Evolutionary conservation across 2,329 filamentous ascomycete genomes (phyloP), one percentile per base, ranked within the genome.

Genomic region (Coniochaeta sp.): DNA sequence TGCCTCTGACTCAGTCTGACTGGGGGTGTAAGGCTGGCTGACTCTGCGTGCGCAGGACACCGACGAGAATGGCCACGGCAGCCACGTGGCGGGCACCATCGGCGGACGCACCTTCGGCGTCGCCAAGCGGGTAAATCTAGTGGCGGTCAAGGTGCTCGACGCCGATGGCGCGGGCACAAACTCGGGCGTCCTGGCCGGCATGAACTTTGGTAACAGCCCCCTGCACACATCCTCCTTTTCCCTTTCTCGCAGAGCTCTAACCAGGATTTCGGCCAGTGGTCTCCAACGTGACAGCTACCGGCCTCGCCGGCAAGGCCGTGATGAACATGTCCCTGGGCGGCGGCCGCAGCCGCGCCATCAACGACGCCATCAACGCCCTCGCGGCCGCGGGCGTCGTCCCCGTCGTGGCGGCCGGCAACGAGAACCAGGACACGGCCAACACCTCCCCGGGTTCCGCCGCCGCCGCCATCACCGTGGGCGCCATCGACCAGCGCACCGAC

Each of bases 281-380:
- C 52, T 63, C 77, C n/a, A 77, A 84, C 63, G 82, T 74, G 44
- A 64, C 68, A 47, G 59, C 69, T 38, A 73, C 72, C 62, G 74
- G 74, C 24, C 70, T 78, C 36, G 61, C 63, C n/a, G 81, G 81
- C 67, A 83, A 81, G 67, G 77, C 81, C 60, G 79, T 87, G 65
- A 80, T 87, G 77, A 87, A 86, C 77, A 84, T 87, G 82, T 86
- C 84, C 4, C 77, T 87, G 22, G 82, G 82, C 61, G 82, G 82
- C 30, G 70, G 72, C 60, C 68, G 65, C 47, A 84, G 81, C 8
- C 61, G 66, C 1, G 79, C 81, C 26, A 70, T 85, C 70, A 86
- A 87, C 75, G 69, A 73, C n/a, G 82, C 82, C 66, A 79, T 85
- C 61, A 70, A 80, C 65, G 73, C 72, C 42, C 69, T 85, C 52